Percentiles rank a stretch among this genome's conserved stretches.
These are phyloP conservation scores for Backusella sp. DNA, from an alignment of 192 early-diverging fungal species.

Conservation along the genomic window DNA sequence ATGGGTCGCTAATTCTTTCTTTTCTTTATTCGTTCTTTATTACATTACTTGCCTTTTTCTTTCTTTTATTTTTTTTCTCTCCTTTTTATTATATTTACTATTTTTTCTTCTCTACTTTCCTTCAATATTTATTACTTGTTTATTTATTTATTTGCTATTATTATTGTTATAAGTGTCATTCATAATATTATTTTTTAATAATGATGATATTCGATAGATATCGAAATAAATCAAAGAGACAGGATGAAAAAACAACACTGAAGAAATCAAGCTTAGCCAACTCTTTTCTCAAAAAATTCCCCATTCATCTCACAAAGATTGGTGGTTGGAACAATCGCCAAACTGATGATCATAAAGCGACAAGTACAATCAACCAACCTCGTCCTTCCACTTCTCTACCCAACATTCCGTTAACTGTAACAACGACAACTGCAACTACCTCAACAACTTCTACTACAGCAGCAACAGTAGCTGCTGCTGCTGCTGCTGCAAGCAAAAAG, in stretches of 20 bases:
- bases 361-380: neutral
- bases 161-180: neutral
- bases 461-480: neutral
- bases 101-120: neutral
- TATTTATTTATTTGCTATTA: neutral
- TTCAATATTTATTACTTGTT: neutral
- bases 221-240: constrained; percentile 12
- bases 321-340: constrained; percentile 11
- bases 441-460: neutral
- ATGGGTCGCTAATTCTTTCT: neutral
- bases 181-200: neutral
- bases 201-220: constrained; percentile 17
- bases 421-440: constrained; percentile 22
- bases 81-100: neutral
- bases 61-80: neutral
- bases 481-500: constrained; percentile 13
- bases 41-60: constrained; percentile 1
- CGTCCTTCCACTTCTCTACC: constrained; percentile 8
- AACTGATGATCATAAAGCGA: constrained; percentile 5
- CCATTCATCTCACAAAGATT: constrained; percentile 13
- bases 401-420: constrained; percentile 14
- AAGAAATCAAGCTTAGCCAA: constrained; percentile 14
- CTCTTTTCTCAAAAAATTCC: constrained; percentile 5
- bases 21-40: constrained; percentile 7
- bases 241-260: constrained; percentile 6